Conservation (phyloP, 2,329 filamentous ascomycete species). For the Bimuria novae-zelandiae region DNA sequence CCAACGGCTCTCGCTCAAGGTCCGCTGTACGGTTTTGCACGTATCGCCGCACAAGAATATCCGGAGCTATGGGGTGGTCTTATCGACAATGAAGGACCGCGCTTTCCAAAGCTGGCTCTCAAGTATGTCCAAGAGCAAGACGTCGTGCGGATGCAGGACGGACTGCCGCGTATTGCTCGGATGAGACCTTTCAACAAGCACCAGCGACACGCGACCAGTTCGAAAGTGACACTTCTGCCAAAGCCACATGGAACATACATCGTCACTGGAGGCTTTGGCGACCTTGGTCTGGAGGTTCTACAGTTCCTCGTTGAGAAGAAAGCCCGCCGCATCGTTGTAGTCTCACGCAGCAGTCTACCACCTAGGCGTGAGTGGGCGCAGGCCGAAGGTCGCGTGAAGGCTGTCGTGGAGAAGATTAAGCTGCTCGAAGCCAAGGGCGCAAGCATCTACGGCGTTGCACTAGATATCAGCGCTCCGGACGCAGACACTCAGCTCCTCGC, state of each 20-base stretch:
- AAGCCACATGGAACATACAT: conserved; percentile 50
- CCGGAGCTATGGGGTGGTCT: conserved; percentile 46
- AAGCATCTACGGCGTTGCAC: conserved; percentile 40
- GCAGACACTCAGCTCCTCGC: conserved; percentile 23
- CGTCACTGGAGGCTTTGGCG: conserved; percentile 50
- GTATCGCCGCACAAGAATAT: conserved; percentile 49
- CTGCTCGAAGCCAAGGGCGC: conserved; percentile 30
- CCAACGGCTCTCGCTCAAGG: conserved; percentile 42
- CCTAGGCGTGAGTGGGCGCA: conserved; percentile 38
- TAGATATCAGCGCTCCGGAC: conserved; percentile 42
- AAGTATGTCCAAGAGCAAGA: conserved; percentile 47
- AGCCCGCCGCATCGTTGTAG: conserved; percentile 48
- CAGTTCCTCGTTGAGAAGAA: conserved; percentile 48
- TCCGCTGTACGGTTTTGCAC: conserved; percentile 43
- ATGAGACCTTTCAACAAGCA: conserved; percentile 33
- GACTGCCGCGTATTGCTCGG: conserved; percentile 40
- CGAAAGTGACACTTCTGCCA: conserved; percentile 19
- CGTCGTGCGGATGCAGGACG: conserved; percentile 48
- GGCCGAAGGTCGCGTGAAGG: conserved; percentile 12
- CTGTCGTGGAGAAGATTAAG: conserved; percentile 18
- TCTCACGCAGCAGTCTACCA: conserved; percentile 47
- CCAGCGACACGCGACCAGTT: conserved; percentile 21
- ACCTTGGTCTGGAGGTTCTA: conserved; percentile 46
- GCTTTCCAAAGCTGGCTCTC: conserved; percentile 43
- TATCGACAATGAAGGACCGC: conserved; percentile 40